Evolutionary conservation across 768 basidiomycete species (phyloP), one percentile per base, ranked within the genome.

Genomic region (Mrakia frigida): DNA sequence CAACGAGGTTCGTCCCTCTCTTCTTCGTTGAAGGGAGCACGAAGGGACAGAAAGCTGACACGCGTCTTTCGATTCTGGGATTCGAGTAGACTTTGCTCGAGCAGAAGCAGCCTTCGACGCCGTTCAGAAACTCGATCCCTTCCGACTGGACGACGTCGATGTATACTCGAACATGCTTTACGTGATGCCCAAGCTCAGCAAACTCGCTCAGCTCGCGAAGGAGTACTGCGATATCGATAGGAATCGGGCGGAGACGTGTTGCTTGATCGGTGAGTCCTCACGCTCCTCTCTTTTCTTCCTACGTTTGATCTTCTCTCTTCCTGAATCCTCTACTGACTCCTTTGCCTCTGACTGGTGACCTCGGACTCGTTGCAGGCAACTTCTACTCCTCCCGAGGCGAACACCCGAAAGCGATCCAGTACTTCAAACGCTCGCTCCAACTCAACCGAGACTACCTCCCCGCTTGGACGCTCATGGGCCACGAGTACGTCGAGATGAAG

Each of bases 401-500:
- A 81, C 94, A 98, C 83, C 93, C 93, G 82, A 95, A 96, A 84
- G 94, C 97, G 1, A 90, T 98, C 79, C 91, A 91, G 80, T 98
- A 98, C 84, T 98, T 98, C 84, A 88, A 91, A 79, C 88, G 95
- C 77, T 94, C 96, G 11, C 92, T 94, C n/a, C 91, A 95, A 81
- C 88, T 99, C 67, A 95, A 99, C 83, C 88, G 92, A 74, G 94
- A 92, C 2, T 98, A 94, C 84, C 87, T 98, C 63, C 92, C 94
- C 10, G 97, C 97, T 7, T 99, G 97, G 97, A 98, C 96, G 6
- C 85, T 99, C 79, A 94, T 99, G 93, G 97, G 97, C 1, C 97
- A 99, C 81, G 97, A 98, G 84, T 98, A 92, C 80, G 92, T 99
- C 61, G 97, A 99, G 84, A 90, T 97, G 90, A 98, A 98, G 85